Percentiles rank a stretch among this genome's conserved stretches.
phyloP scores from a whole-genome alignment of 768 basidiomycete genomes.

The Hericium alpestre region DNA sequence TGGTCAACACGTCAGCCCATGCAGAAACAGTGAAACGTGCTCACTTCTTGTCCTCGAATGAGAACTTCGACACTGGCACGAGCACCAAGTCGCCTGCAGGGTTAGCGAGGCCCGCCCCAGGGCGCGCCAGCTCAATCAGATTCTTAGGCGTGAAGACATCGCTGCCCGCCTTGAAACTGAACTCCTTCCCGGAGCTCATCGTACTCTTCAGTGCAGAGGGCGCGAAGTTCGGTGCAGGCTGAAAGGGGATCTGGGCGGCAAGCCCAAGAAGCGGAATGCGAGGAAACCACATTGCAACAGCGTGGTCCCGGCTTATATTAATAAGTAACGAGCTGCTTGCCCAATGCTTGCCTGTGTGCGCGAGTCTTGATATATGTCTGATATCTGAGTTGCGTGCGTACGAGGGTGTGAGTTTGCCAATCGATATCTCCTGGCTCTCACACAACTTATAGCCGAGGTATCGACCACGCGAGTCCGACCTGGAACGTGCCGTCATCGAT shows the following conservation, averaged over 20 bases:
- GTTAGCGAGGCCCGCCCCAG: slow-evolving; percentile 59
- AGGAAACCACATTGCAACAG: slow-evolving; percentile 39
- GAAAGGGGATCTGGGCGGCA: slow-evolving; percentile 42
- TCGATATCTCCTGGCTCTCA: neutral
- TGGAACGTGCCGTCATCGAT: neutral
- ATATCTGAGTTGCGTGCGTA: too few species aligned
- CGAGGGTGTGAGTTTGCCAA: neutral
- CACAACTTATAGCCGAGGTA: neutral
- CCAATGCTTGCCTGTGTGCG: too few species aligned
- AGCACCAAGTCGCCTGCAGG: slow-evolving; percentile 57
- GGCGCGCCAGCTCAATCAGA: slow-evolving; percentile 58
- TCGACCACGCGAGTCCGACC: neutral
- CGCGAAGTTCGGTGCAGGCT: slow-evolving; percentile 11
- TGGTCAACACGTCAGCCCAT: neutral
- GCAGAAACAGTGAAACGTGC: slow-evolving; percentile 15
- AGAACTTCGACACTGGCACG: slow-evolving; percentile 56
- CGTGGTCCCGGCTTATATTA: too few species aligned
- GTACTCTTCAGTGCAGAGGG: slow-evolving; percentile 15
- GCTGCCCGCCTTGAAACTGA: slow-evolving; percentile 46
- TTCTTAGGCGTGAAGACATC: slow-evolving; percentile 63
- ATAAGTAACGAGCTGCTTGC: too few species aligned
- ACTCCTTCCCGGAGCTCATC: slow-evolving; percentile 25
- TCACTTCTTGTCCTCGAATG: slow-evolving; percentile 65
- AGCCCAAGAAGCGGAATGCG: slow-evolving; percentile 41
- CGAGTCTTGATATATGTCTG: too few species aligned